Percentiles rank a stretch among this genome's conserved stretches.
These are phyloP conservation scores for Ambrosia hybrid DNA, from an alignment of 140 eudicot genomes.

Conservation along the genomic window DNA sequence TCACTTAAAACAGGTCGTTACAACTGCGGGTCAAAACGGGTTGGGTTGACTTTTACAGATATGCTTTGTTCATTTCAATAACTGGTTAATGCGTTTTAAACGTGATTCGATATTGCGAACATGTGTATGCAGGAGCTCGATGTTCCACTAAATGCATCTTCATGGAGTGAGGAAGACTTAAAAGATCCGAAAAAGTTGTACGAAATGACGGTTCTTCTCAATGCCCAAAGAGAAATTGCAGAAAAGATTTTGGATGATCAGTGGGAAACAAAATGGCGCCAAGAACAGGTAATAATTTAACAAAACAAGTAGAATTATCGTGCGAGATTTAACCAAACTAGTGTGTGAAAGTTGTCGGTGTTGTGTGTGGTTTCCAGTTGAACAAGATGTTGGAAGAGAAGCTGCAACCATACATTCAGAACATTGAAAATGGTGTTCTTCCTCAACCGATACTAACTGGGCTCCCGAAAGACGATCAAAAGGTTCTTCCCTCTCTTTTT, in stretches of 20 bases:
- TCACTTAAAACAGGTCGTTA: not conserved
- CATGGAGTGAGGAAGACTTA: constrained; percentile 83
- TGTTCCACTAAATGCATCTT: constrained; percentile 77
- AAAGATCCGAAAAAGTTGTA: constrained; percentile 84
- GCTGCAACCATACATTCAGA: constrained; percentile 65
- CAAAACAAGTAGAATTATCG: not conserved
- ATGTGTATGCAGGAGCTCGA: constrained; percentile 59
- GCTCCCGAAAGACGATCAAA: constrained; percentile 39
- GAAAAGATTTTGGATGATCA: constrained; percentile 83
- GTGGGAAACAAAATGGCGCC: constrained; percentile 95
- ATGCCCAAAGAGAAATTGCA: constrained; percentile 86
- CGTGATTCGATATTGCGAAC: too few species aligned
- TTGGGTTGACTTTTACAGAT: constrained; percentile 5
- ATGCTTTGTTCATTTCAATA: not conserved
- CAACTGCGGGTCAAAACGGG: not conserved
- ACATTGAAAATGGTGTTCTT: constrained; percentile 47
- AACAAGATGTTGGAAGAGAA: constrained; percentile 83
- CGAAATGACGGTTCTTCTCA: constrained; percentile 92
- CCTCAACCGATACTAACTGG: constrained; percentile 54
- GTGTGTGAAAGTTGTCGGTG: not conserved
- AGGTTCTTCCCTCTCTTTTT: constrained; percentile 41
- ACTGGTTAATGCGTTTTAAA: too few species aligned
- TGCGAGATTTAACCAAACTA: not conserved
- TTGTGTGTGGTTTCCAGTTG: constrained; percentile 49
- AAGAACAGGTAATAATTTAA: constrained; percentile 61